Conservation (phyloP, 2,329 filamentous ascomycete genomes). For the Claviceps sp. region DNA sequence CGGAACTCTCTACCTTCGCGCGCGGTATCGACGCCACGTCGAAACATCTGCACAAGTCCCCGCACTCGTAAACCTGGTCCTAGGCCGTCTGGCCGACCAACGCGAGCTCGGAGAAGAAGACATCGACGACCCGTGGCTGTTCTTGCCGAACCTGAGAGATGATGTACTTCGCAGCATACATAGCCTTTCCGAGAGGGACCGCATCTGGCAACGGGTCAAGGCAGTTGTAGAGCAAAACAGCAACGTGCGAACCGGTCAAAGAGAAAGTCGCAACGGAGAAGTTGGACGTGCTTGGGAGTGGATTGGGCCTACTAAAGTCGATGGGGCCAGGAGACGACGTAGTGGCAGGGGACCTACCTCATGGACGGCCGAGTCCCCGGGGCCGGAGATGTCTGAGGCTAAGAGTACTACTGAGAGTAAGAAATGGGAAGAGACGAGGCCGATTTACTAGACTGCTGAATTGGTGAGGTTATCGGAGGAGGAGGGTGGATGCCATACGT, state of each 20-base stretch:
- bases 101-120: constrained; percentile 62
- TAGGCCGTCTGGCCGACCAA: constrained; percentile 71
- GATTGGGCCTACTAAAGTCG: constrained; percentile 45
- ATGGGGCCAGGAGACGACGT: constrained; percentile 31
- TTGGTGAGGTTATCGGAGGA: neutral
- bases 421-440: constrained; percentile 29
- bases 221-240: constrained; percentile 84
- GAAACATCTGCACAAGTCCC: constrained; percentile 64
- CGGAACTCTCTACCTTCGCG: constrained; percentile 47
- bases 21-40: constrained; percentile 47
- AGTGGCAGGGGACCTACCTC: constrained; percentile 32
- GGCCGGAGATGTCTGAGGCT: constrained; percentile 18
- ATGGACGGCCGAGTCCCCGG: constrained; percentile 24
- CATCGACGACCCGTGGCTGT: constrained; percentile 64
- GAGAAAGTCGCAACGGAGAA: constrained; percentile 53
- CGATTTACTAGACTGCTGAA: constrained; percentile 22
- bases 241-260: constrained; percentile 67
- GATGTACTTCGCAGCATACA: constrained; percentile 79
- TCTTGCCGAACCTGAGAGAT: constrained; percentile 79
- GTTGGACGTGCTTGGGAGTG: constrained; percentile 56
- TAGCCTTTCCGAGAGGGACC: constrained; percentile 59
- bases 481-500: neutral
- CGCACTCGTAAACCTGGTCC: constrained; percentile 66
- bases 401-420: constrained; percentile 15
- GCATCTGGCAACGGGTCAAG: constrained; percentile 72